These are phyloP conservation scores for Linum trigynum DNA, from an alignment of 345 rosid species.

Conservation along the genomic window DNA sequence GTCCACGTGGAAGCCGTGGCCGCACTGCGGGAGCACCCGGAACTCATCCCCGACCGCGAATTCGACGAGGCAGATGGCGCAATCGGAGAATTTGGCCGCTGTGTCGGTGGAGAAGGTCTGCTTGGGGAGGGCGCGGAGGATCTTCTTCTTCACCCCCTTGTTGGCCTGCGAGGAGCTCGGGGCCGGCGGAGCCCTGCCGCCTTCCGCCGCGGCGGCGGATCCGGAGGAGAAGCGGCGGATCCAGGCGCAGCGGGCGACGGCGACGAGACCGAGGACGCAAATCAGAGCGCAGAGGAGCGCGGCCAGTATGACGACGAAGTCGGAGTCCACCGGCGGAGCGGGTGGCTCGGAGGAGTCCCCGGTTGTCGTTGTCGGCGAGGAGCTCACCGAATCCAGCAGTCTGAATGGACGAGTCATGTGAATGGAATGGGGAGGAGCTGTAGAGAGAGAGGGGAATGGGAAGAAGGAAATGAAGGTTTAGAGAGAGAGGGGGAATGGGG, in stretches of 20 bases:
- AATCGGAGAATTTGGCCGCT: slow-evolving; percentile 43
- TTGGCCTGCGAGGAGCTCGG: slow-evolving; percentile 31
- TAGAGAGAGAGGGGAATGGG: slow-evolving; percentile 14
- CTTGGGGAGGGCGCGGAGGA: slow-evolving; percentile 52
- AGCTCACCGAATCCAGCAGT: slow-evolving; percentile 34
- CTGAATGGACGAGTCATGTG: slow-evolving; percentile 70
- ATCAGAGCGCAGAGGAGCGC: slow-evolving; percentile 68
- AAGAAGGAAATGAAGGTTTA: neutral
- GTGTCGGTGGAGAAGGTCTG: slow-evolving; percentile 35
- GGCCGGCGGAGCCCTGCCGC: slow-evolving; percentile 5
- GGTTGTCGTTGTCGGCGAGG: slow-evolving; percentile 22
- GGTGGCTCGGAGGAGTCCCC: neutral
- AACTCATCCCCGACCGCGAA: slow-evolving; percentile 54
- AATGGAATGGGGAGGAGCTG: neutral
- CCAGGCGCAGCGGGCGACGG: slow-evolving; percentile 55
- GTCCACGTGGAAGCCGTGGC: slow-evolving; percentile 65
- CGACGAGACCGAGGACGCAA: slow-evolving; percentile 57
- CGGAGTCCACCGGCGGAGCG: slow-evolving; percentile 30
- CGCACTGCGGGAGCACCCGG: slow-evolving; percentile 47
- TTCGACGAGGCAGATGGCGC: slow-evolving; percentile 69
- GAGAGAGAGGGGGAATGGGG: slow-evolving; percentile 15
- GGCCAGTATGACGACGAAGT: slow-evolving; percentile 54
- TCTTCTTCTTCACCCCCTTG: slow-evolving; percentile 63
- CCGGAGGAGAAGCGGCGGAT: slow-evolving; percentile 18
- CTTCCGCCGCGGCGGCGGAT: slow-evolving; percentile 7